Percentiles rank a stretch among this genome's conserved stretches.
phyloP scores from a whole-genome alignment of 306 rosid species.

The Adenanthera pavonina region DNA sequence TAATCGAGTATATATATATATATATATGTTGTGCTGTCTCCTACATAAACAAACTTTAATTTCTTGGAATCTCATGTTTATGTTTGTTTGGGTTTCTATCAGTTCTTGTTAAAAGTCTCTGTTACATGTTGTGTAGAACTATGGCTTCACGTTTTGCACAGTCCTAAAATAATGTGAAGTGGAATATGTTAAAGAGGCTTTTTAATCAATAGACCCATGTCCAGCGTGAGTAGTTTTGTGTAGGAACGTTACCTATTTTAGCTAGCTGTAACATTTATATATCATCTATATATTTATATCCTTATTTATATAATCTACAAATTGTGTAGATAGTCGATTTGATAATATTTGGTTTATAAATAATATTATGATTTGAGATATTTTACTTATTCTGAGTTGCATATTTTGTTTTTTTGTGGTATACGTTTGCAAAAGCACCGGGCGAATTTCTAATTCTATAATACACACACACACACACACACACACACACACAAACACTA shows the following conservation, averaged over 20 bases:
- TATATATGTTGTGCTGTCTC: background rate
- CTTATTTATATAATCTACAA: no score
- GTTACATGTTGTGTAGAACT: conserved; percentile 29
- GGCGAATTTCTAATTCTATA: background rate
- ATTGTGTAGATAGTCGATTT: no score
- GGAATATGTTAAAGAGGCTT: background rate
- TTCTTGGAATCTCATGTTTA: conserved; percentile 15
- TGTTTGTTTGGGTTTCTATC: conserved; percentile 27
- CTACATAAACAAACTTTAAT: background rate
- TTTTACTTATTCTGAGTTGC: no score
- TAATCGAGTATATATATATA: background rate
- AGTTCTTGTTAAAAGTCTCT: conserved; percentile 25
- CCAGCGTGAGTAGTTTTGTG: background rate
- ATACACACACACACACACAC: background rate
- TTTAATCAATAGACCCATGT: background rate
- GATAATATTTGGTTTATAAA: no score
- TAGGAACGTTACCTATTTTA: background rate
- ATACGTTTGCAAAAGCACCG: no score
- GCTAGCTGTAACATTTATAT: background rate
- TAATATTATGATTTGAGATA: no score
- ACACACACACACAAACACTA: background rate
- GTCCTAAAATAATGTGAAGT: conserved; percentile 9
- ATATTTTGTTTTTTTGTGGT: no score
- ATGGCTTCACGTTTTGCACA: conserved; percentile 47
- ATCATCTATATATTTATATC: background rate